Percentiles rank a stretch among this genome's conserved stretches.
Evolutionary conservation across 805 yeast genomes (phyloP).

Genomic region (Spathaspora sp.): DNA sequence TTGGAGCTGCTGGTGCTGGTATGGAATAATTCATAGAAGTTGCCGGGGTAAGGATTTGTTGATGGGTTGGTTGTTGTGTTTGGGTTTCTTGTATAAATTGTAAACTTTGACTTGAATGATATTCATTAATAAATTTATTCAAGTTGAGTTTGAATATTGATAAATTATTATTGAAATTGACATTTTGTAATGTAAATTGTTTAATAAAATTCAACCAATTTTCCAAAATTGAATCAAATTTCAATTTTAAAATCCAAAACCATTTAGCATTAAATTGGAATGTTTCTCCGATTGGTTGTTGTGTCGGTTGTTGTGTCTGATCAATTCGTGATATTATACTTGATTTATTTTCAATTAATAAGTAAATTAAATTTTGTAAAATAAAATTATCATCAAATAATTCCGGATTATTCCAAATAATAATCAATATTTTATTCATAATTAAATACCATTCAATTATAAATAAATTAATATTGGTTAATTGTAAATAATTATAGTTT

Average conservation of each 20-base stretch:
- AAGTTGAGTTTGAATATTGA: conserved; percentile 13
- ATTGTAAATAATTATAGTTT: conserved; percentile 22
- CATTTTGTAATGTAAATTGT: background rate
- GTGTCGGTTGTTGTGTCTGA: background rate
- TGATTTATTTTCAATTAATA: conserved; percentile 12
- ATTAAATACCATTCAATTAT: conserved; percentile 46
- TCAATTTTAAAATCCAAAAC: conserved; percentile 21
- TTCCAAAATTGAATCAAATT: conserved; percentile 20
- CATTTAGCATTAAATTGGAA: conserved; percentile 22
- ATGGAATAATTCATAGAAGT: background rate
- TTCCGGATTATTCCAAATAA: conserved; percentile 12
- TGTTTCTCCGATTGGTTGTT: conserved; percentile 11
- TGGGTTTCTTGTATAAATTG: conserved; percentile 1
- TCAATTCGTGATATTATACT: background rate
- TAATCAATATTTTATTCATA: conserved; percentile 39
- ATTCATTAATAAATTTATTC: conserved; percentile 9
- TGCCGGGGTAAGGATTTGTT: background rate
- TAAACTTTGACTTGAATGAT: background rate
- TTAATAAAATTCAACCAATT: conserved; percentile 20
- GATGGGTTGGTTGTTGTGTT: background rate
- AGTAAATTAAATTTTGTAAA: conserved; percentile 24
- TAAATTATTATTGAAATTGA: conserved; percentile 10
- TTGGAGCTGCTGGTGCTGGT: background rate
- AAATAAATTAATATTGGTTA: conserved; percentile 22
- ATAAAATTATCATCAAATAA: conserved; percentile 21